Evolutionary conservation across 2,329 filamentous ascomycete species (phyloP).

Genomic region (Verticillium zaregamsianum): DNA sequence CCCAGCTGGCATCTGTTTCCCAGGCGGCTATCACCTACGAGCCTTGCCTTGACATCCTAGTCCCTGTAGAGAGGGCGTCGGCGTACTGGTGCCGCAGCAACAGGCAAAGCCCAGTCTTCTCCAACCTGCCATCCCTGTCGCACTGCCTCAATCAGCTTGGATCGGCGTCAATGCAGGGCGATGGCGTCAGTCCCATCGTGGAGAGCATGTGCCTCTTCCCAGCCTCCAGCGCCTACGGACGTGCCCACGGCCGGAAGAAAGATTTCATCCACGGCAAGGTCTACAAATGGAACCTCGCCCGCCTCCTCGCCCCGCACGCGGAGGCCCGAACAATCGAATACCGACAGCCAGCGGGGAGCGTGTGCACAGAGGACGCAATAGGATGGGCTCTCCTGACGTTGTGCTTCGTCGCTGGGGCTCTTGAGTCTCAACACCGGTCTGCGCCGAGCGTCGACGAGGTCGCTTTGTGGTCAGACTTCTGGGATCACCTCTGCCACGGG

Average conservation of each 20-base stretch:
- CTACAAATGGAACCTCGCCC: slow-evolving; percentile 35
- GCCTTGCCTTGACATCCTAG: slow-evolving; percentile 25
- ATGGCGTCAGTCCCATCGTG: slow-evolving; percentile 15
- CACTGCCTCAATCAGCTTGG: slow-evolving; percentile 22
- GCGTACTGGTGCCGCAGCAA: slow-evolving; percentile 32
- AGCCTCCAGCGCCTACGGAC: slow-evolving; percentile 23
- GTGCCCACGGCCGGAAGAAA: slow-evolving; percentile 21
- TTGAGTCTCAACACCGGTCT: slow-evolving; percentile 8
- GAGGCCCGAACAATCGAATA: slow-evolving; percentile 28
- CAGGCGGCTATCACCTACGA: slow-evolving; percentile 30
- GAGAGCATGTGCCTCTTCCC: slow-evolving; percentile 28
- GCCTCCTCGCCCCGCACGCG: slow-evolving; percentile 15
- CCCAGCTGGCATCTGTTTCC: slow-evolving; percentile 22
- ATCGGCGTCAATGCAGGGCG: slow-evolving; percentile 4
- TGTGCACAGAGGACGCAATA: slow-evolving; percentile 21
- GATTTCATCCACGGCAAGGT: slow-evolving; percentile 33
- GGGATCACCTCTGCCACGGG: not conserved
- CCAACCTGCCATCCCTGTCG: slow-evolving; percentile 7
- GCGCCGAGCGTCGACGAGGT: not conserved
- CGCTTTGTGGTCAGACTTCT: not conserved
- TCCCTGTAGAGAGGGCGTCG: slow-evolving; percentile 16
- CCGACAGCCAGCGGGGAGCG: slow-evolving; percentile 29
- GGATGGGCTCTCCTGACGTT: slow-evolving; percentile 27
- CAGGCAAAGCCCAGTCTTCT: slow-evolving; percentile 20
- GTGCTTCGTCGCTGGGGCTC: slow-evolving; percentile 26